Evolutionary conservation across 441 rosid species (phyloP).

Genomic region (Erodium texanum): DNA sequence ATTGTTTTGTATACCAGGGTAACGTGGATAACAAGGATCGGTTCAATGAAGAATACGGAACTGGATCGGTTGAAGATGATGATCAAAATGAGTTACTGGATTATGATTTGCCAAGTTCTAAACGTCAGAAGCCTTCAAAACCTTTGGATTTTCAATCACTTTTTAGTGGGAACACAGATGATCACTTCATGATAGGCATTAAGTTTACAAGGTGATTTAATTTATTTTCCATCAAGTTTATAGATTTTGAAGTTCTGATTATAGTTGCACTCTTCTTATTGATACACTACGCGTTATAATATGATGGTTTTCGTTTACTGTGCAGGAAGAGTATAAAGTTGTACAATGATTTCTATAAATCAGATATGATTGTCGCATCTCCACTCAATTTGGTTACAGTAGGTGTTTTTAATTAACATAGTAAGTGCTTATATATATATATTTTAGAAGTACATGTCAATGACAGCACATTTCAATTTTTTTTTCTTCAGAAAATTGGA

Average conservation of each 20-base stretch:
- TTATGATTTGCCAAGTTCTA: constrained; percentile 22
- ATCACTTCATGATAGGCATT: constrained; percentile 78
- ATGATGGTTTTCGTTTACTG: constrained; percentile 1
- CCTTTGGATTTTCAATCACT: constrained; percentile 79
- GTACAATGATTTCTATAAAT: constrained; percentile 77
- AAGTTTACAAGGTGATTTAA: constrained; percentile 74
- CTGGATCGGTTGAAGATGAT: constrained; percentile 41
- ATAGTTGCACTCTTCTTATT: background rate
- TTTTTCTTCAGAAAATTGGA: constrained; percentile 60
- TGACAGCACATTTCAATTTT: constrained; percentile 10
- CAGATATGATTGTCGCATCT: constrained; percentile 90
- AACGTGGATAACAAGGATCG: constrained; percentile 75
- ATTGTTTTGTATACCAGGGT: constrained; percentile 36
- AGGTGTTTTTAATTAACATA: constrained; percentile 21
- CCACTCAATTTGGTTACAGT: constrained; percentile 64
- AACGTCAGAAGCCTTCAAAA: constrained; percentile 46
- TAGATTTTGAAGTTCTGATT: background rate
- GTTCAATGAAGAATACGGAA: constrained; percentile 65
- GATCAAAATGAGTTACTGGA: constrained; percentile 25
- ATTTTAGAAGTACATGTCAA: background rate
- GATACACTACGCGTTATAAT: background rate
- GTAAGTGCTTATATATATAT: background rate
- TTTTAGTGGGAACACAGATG: constrained; percentile 62
- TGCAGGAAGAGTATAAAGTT: constrained; percentile 76
- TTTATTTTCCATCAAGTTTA: background rate